Evolutionary conservation across 2,329 filamentous ascomycete species (phyloP).

Genomic region (Pochonia chlamydosporia): DNA sequence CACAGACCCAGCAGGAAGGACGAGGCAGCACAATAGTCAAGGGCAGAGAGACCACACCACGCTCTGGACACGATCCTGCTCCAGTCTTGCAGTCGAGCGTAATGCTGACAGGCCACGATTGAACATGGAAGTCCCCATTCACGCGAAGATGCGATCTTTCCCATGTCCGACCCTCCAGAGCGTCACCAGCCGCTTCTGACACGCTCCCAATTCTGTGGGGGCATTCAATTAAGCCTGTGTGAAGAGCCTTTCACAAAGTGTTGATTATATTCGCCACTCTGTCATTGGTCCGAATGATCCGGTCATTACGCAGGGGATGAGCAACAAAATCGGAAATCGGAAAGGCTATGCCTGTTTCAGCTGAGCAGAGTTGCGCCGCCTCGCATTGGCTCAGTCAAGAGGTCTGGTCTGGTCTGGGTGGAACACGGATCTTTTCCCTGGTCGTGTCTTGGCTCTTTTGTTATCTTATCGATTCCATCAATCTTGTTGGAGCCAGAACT

Average conservation of each 20-base stretch:
- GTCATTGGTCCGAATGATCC: constrained; percentile 10
- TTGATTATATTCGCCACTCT: constrained; percentile 11
- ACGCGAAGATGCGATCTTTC: constrained; percentile 1
- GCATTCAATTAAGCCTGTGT: background rate
- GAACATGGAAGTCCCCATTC: background rate
- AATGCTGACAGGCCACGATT: background rate
- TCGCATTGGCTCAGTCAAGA: constrained; percentile 1
- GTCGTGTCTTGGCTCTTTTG: background rate
- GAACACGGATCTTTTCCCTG: background rate
- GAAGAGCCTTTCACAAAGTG: constrained; percentile 5
- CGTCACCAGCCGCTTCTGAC: constrained; percentile 6
- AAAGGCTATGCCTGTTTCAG: constrained; percentile 14
- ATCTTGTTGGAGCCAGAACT: background rate
- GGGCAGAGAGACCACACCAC: no score
- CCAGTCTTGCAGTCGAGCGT: background rate
- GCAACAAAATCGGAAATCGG: constrained; percentile 14
- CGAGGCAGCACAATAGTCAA: no score
- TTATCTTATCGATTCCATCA: constrained; percentile 11
- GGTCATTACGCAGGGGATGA: constrained; percentile 9
- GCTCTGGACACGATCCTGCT: background rate
- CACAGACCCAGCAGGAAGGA: background rate
- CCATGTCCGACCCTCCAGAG: constrained; percentile 8
- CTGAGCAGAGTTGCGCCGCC: background rate
- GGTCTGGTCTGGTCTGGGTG: background rate
- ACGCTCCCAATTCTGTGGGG: constrained; percentile 1